Conservation (phyloP, 495 filamentous ascomycete species). For the Staphylotrichum tortipilum region DNA sequence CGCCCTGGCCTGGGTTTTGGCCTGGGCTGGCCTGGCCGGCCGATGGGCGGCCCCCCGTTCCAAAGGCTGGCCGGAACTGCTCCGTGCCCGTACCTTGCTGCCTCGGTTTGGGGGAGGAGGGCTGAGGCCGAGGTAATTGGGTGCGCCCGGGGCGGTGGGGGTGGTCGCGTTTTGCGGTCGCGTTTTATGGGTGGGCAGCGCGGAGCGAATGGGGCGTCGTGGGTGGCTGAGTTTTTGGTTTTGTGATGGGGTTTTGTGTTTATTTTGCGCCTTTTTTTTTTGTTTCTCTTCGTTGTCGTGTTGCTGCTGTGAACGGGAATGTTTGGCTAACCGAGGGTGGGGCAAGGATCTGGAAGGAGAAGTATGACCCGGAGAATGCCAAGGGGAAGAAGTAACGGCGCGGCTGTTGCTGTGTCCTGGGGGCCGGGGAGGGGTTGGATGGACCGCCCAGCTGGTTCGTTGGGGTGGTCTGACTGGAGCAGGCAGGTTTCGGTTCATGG, state of each 20-base stretch:
- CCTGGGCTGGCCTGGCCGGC: background rate
- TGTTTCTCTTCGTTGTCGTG: background rate
- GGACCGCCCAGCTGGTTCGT: no score
- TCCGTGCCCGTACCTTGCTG: no score
- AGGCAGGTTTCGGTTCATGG: no score
- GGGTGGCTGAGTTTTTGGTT: no score
- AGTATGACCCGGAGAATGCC: constrained; percentile 64
- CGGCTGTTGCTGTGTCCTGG: no score
- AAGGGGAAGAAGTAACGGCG: constrained; percentile 36
- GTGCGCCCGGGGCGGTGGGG: background rate
- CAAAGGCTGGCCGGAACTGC: no score
- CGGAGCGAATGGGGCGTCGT: no score
- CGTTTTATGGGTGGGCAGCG: background rate
- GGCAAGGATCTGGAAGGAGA: constrained; percentile 91
- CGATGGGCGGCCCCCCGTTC: no score
- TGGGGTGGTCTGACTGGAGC: no score
- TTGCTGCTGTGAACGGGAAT: background rate
- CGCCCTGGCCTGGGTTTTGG: background rate
- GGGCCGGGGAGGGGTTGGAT: no score
- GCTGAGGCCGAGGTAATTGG: no score
- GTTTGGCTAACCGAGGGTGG: background rate
- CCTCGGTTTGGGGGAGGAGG: no score
- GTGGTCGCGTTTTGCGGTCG: background rate
- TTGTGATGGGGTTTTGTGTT: background rate
- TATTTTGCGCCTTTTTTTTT: background rate